phyloP scores from a whole-genome alignment of 352 stramenopile genomes.

The Phytophthora idaei region DNA sequence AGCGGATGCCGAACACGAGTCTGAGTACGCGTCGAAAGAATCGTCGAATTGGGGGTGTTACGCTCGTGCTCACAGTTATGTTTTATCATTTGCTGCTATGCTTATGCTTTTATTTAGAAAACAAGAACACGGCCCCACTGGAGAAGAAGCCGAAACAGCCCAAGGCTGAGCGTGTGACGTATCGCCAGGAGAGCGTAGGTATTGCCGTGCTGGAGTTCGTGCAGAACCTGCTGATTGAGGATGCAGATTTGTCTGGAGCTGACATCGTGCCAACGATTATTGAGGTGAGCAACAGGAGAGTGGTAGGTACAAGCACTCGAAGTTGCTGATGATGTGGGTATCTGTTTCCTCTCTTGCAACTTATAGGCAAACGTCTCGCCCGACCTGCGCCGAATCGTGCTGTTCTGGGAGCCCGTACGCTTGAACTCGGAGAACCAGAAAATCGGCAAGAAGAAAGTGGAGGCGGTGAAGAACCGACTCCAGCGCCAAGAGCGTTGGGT shows the following conservation, averaged over 20 bases:
- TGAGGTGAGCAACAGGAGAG: conserved; percentile 43
- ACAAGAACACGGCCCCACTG: conserved; percentile 67
- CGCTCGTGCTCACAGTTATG: conserved; percentile 4
- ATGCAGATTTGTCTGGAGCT: conserved; percentile 60
- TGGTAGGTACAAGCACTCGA: too few species aligned
- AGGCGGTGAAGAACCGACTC: conserved; percentile 66
- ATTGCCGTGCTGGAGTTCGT: conserved; percentile 70
- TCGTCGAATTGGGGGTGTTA: background rate
- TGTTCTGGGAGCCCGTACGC: conserved; percentile 78
- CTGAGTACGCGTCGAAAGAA: conserved; percentile 40
- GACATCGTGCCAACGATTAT: conserved; percentile 75
- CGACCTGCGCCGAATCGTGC: conserved; percentile 66
- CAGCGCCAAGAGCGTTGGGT: conserved; percentile 71
- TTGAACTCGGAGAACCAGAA: conserved; percentile 72
- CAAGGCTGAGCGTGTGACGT: conserved; percentile 68
- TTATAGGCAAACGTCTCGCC: conserved; percentile 69
- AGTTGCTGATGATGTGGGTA: conserved; percentile 1
- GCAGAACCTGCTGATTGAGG: conserved; percentile 69
- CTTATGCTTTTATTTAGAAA: conserved; percentile 42
- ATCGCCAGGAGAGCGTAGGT: conserved; percentile 77
- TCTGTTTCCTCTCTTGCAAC: conserved; percentile 3
- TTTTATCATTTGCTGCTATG: background rate
- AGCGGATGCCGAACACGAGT: conserved; percentile 51
- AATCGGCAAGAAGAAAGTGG: conserved; percentile 79
- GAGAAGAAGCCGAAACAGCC: conserved; percentile 74